Evolutionary conservation across 495 filamentous ascomycete genomes (phyloP).

Genomic region (Aspergillus campestris): DNA sequence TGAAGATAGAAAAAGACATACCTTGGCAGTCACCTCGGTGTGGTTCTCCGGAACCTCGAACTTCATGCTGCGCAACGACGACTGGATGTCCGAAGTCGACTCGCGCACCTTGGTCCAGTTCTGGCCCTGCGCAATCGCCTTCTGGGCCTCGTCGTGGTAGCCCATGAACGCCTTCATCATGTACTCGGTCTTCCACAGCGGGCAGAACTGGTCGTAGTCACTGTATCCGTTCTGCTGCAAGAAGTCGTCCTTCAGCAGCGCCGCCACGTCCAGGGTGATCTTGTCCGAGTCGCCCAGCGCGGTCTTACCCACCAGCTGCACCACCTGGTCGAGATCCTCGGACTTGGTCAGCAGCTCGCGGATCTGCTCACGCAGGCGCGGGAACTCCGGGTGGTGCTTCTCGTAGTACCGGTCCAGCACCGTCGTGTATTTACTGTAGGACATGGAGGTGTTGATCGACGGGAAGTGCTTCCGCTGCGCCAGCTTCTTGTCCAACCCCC

Average conservation of each 20-base stretch:
- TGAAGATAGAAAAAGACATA: constrained; percentile 23
- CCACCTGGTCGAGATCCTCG: constrained; percentile 96
- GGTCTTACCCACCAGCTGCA: constrained; percentile 96
- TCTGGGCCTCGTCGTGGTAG: constrained; percentile 95
- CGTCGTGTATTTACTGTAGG: constrained; percentile 93
- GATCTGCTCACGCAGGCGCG: constrained; percentile 82
- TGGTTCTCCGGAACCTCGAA: constrained; percentile 84
- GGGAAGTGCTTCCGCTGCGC: constrained; percentile 99
- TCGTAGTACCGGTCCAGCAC: constrained; percentile 88
- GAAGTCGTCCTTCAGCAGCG: constrained; percentile 96
- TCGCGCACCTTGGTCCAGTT: constrained; percentile 90
- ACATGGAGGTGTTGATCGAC: constrained; percentile 90
- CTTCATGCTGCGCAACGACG: constrained; percentile 79
- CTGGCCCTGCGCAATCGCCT: constrained; percentile 82
- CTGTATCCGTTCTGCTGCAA: constrained; percentile 98
- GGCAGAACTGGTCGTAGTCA: constrained; percentile 98
- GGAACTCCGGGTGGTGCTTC: constrained; percentile 89
- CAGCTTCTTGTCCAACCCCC: constrained; percentile 99
- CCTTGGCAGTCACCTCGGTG: constrained; percentile 69
- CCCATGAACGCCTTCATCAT: constrained; percentile 99
- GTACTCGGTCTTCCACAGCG: constrained; percentile 98
- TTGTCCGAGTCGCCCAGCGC: constrained; percentile 95
- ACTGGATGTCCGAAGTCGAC: constrained; percentile 78
- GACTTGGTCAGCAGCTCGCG: constrained; percentile 87
- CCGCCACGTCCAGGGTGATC: constrained; percentile 92